Evolutionary conservation across 345 rosid species (phyloP), one percentile per base, ranked within the genome.

Genomic region (Odontarrhena argentea): DNA sequence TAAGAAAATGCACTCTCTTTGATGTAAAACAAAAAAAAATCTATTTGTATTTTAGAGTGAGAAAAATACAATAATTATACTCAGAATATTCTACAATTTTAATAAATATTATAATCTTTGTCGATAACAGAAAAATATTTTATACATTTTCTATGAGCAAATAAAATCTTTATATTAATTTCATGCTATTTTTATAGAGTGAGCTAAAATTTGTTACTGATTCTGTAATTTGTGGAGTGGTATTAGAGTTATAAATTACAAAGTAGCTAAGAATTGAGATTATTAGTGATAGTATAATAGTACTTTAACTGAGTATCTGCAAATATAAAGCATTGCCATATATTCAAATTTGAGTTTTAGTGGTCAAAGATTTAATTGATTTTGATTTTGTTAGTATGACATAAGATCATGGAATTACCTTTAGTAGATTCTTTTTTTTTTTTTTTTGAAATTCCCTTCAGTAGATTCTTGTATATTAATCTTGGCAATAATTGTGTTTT

Each of bases 281-380:
- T 41, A 1, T 32, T 43, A 44, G 25, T 8, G 37, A 42, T 15
- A 8, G 52, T 53, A 28, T 28, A 51, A 3, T 8, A 5, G 36
- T 32, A 32, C 36, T 3, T 43, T 56, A 30, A 15, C 2, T 42
- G 24, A 58, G 43, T 25, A 28, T 59, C 25, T n/a, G 38, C 24
- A n/a, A 4, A 26, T 59, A 59, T n/a, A 42, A 59, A 28, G 38
- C 49, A 25, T 42, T 42, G 6, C 15, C 38, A 41, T 9, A 12
- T 22, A 41, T 58, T 42, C 4, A 1, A n/a, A 58, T 41, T 24
- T 28, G 7, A 44, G 3, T 60, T 44, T 44, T 5, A 18, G 10
- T 30, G 54, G 66, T 32, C 66, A 45, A 46, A 46, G 30, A 61
- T 60, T 10, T 41, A 42, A 14, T 14, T 26, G 4, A n/a, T 46